These are phyloP conservation scores for Cupressus sempervirens DNA, from an alignment of 75 land plant genomes.

Conservation along the genomic window DNA sequence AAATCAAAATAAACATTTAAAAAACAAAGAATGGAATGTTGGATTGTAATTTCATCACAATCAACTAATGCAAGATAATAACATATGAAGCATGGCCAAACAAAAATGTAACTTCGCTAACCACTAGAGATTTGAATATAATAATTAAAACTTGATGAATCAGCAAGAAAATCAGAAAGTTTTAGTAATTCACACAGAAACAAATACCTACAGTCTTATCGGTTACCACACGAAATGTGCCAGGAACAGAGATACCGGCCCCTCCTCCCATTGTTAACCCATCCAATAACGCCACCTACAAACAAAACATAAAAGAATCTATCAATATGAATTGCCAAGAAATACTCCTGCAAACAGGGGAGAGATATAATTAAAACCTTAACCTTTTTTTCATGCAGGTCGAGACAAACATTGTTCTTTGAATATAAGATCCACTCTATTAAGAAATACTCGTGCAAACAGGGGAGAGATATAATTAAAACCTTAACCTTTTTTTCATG, in stretches of 20 bases:
- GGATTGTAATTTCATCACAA: neutral
- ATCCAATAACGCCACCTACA: constrained; percentile 85
- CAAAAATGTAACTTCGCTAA: neutral
- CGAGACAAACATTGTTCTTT: neutral
- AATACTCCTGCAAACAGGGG: neutral
- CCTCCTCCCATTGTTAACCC: constrained; percentile 98
- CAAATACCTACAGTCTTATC: constrained; percentile 72
- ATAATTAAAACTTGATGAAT: neutral
- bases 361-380: neutral
- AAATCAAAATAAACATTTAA: neutral
- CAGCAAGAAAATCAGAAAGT: neutral
- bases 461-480: neutral
- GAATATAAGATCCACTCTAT: neutral
- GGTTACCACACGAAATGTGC: constrained; percentile 82
- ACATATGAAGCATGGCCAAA: neutral
- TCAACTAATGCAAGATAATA: neutral
- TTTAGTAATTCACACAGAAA: neutral
- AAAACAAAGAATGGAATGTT: neutral
- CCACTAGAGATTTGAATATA: neutral
- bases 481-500: neutral
- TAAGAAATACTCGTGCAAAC: neutral
- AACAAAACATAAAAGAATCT: neutral
- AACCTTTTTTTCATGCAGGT: neutral
- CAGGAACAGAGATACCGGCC: constrained; percentile 85
- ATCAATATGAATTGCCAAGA: neutral